These are phyloP conservation scores for Lactarius sp. DNA, from an alignment of 768 basidiomycete species.

Conservation along the genomic window DNA sequence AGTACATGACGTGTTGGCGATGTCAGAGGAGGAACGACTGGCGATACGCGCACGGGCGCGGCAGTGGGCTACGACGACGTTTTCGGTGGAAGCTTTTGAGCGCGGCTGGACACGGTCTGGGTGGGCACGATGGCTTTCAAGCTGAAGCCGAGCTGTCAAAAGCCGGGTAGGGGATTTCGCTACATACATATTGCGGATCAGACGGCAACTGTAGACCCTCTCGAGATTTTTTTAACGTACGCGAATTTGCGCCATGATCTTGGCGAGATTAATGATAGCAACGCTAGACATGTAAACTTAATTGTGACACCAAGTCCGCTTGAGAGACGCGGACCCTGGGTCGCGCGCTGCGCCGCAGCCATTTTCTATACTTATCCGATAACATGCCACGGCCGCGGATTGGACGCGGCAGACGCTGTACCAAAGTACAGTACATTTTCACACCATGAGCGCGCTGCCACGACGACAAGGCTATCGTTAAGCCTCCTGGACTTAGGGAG, in stretches of 20 bases:
- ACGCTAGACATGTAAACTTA: neutral
- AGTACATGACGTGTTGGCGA: slow-evolving; percentile 57
- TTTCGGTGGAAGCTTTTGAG: slow-evolving; percentile 76
- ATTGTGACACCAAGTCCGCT: neutral
- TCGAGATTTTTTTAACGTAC: neutral
- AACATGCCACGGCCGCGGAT: neutral
- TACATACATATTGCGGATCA: neutral
- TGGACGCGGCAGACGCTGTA: neutral
- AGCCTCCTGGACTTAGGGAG: neutral
- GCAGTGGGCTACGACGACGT: slow-evolving; percentile 62
- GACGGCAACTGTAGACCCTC: neutral
- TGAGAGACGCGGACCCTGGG: too few relatives aligned
- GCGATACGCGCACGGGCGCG: slow-evolving; percentile 66
- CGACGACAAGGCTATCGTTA: neutral
- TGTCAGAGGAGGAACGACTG: slow-evolving; percentile 50
- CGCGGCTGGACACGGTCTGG: slow-evolving; percentile 65
- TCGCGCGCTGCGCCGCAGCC: too few relatives aligned
- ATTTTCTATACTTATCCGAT: neutral
- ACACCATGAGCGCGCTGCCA: neutral
- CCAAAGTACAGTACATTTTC: neutral
- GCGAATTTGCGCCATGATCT: neutral
- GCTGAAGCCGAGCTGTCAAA: neutral
- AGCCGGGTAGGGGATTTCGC: too few relatives aligned
- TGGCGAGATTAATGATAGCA: neutral
- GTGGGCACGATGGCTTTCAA: slow-evolving; percentile 41